Percentiles rank a stretch among this genome's conserved stretches.
phyloP scores from a whole-genome alignment of 805 yeast genomes.

The Diddensiella transvaalensis region DNA sequence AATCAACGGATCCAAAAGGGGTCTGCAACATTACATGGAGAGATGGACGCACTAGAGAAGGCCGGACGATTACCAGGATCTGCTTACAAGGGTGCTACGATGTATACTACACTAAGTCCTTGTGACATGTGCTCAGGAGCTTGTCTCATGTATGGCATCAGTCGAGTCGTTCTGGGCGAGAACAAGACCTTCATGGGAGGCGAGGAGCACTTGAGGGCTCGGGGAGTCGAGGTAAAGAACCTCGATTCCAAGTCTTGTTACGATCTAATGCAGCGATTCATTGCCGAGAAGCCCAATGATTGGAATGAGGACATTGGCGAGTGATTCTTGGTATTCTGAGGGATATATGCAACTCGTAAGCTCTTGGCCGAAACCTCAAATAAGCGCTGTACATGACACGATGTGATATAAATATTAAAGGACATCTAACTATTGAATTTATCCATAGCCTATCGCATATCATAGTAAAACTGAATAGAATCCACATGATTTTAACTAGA shows the following conservation, averaged over 20 bases:
- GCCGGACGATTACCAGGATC: constrained; percentile 85
- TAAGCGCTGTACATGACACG: too few relatives aligned
- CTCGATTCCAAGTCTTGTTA: constrained; percentile 37
- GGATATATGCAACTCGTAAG: background rate
- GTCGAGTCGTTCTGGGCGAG: constrained; percentile 86
- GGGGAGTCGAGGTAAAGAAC: constrained; percentile 53
- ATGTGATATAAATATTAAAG: too few relatives aligned
- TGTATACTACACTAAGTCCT: constrained; percentile 90
- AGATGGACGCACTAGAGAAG: constrained; percentile 80
- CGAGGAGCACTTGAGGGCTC: constrained; percentile 62
- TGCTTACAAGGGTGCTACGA: constrained; percentile 77
- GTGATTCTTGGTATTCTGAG: background rate
- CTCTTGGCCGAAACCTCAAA: too few relatives aligned
- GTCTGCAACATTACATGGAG: constrained; percentile 88
- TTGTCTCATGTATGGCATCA: constrained; percentile 80
- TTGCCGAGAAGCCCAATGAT: constrained; percentile 48
- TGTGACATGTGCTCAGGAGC: constrained; percentile 97
- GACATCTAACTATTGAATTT: too few relatives aligned
- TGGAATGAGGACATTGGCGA: constrained; percentile 40
- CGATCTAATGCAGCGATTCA: constrained; percentile 72
- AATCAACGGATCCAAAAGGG: constrained; percentile 83
- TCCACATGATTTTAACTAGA: too few relatives aligned
- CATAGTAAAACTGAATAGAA: too few relatives aligned
- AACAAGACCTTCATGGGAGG: constrained; percentile 80
- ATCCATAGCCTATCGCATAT: too few relatives aligned